A percentile compares a stretch with the other conserved stretches of the same genome.
phyloP scores from a whole-genome alignment of 176 grass and related monocot species.

The Tuctoria greenei region DNA sequence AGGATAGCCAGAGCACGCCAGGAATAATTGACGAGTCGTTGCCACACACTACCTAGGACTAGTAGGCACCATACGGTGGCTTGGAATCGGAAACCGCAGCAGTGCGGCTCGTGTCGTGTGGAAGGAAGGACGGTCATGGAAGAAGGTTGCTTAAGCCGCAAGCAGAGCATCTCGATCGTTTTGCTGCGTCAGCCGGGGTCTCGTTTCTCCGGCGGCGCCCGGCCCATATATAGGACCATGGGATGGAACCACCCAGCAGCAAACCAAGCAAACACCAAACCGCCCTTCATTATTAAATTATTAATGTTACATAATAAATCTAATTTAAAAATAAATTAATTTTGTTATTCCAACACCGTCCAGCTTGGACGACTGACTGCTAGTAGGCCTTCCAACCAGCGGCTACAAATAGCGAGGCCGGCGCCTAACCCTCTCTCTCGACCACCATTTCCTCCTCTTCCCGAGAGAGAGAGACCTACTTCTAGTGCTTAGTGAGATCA shows the following conservation, averaged over 20 bases:
- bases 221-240: not conserved
- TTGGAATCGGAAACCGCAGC: slow-evolving; percentile 10
- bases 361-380: slow-evolving; percentile 27
- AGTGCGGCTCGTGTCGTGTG: not conserved
- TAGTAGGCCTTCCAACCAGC: not conserved
- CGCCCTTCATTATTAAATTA: too few relatives aligned
- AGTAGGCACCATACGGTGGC: not conserved
- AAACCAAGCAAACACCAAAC: not conserved
- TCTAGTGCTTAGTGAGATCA: not conserved
- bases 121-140: not conserved
- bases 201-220: not conserved
- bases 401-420: slow-evolving; percentile 7
- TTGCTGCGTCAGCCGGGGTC: slow-evolving; percentile 30
- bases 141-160: slow-evolving; percentile 3
- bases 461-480: not conserved
- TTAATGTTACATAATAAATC: too few relatives aligned
- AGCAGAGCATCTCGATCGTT: slow-evolving; percentile 20
- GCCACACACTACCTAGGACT: not conserved
- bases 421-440: not conserved
- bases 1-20: not conserved
- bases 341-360: too few relatives aligned
- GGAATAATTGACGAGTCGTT: not conserved
- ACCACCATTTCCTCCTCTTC: not conserved
- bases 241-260: not conserved
- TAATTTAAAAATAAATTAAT: too few relatives aligned